phyloP scores from a whole-genome alignment of 2,329 filamentous ascomycete species.

The Colletotrichum falcatum region DNA sequence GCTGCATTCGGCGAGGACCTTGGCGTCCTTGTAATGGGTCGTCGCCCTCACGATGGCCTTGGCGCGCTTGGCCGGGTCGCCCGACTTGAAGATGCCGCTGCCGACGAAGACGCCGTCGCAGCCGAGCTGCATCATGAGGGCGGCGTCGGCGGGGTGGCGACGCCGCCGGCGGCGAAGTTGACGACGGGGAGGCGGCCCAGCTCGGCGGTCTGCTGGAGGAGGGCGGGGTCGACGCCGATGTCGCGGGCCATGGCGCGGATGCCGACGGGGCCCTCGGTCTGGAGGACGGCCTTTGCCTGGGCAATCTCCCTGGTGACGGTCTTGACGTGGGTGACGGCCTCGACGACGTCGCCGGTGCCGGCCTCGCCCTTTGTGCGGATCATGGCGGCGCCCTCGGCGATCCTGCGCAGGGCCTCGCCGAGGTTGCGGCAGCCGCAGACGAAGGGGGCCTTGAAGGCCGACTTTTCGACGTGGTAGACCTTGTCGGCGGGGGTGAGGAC shows the following conservation, averaged over 20 bases:
- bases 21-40: constrained; percentile 88
- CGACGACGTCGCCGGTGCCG: constrained; percentile 95
- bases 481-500: constrained; percentile 96
- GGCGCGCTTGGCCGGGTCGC: constrained; percentile 88
- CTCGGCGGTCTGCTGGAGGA: constrained; percentile 89
- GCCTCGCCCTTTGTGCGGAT: constrained; percentile 99
- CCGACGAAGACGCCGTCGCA: constrained; percentile 99
- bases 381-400: constrained; percentile 96
- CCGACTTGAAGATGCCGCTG: constrained; percentile 96
- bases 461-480: constrained; percentile 91
- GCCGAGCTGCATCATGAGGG: constrained; percentile 97
- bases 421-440: constrained; percentile 97
- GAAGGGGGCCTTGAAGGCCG: constrained; percentile 84
- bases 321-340: constrained; percentile 96
- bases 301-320: constrained; percentile 87
- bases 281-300: constrained; percentile 80
- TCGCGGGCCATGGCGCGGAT: constrained; percentile 82
- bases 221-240: constrained; percentile 79
- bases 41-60: constrained; percentile 95
- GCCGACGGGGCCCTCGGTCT: constrained; percentile 62
- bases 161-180: constrained; percentile 97
- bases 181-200: constrained; percentile 92
- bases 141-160: constrained; percentile 98
- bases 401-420: constrained; percentile 90
- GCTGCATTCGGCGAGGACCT: constrained; percentile 88